These are phyloP conservation scores for Russula dissimulans DNA, from an alignment of 768 basidiomycete species.

Conservation along the genomic window DNA sequence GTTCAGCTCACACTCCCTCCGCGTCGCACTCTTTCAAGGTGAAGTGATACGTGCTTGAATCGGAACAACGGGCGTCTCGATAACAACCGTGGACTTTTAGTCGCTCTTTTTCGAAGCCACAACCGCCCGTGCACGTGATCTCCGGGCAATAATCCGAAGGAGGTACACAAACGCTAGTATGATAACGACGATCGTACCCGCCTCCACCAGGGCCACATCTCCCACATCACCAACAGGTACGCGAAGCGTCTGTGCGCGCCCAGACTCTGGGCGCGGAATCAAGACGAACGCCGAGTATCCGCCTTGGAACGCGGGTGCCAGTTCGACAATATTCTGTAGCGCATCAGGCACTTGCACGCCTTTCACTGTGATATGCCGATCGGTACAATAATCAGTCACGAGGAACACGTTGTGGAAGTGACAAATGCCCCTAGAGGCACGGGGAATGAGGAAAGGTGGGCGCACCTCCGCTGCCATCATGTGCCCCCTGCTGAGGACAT, in stretches of 20 bases:
- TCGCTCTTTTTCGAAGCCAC: neutral
- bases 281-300: neutral
- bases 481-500: neutral
- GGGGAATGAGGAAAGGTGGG: neutral
- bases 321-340: neutral
- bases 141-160: neutral
- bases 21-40: no score
- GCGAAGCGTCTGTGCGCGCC: constrained; percentile 1
- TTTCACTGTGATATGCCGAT: neutral
- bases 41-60: no score
- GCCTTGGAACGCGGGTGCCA: neutral
- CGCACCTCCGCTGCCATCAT: neutral
- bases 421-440: no score
- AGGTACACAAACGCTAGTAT: neutral
- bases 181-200: neutral
- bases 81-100: neutral
- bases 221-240: constrained; percentile 4
- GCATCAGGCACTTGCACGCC: neutral
- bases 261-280: neutral
- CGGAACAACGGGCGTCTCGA: no score
- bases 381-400: neutral
- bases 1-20: neutral
- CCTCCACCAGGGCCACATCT: constrained; percentile 7
- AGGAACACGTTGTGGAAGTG: neutral
- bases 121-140: neutral